These are phyloP conservation scores for Talaromyces pinophilus DNA, from an alignment of 2,329 filamentous ascomycete genomes.

Conservation along the genomic window DNA sequence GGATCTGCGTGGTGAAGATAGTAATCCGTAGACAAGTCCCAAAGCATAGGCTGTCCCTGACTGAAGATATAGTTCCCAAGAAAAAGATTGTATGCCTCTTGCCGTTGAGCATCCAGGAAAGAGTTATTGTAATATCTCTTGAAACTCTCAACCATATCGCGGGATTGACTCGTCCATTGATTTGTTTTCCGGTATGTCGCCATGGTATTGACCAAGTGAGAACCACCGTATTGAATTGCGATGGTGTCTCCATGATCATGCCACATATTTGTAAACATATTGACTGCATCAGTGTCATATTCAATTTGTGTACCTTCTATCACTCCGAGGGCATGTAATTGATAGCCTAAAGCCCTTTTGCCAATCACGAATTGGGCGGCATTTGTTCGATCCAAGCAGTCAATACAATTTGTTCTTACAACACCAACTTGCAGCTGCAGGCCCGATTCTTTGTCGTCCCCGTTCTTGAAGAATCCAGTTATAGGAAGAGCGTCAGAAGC, in stretches of 20 bases:
- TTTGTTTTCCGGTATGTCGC: constrained; percentile 99
- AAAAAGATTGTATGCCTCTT: constrained; percentile 97
- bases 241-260: constrained; percentile 98
- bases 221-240: constrained; percentile 94
- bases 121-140: constrained; percentile 99
- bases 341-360: constrained; percentile 87
- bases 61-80: constrained; percentile 91
- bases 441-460: constrained; percentile 66
- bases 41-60: constrained; percentile 89
- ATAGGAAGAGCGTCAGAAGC: constrained; percentile 81
- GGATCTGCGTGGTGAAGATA: constrained; percentile 92
- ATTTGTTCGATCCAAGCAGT: constrained; percentile 95
- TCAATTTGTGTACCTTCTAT: constrained; percentile 76
- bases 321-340: constrained; percentile 87
- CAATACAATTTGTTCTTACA: constrained; percentile 94
- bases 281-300: constrained; percentile 94
- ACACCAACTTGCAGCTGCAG: constrained; percentile 84
- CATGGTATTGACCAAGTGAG: constrained; percentile 98
- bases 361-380: constrained; percentile 97
- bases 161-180: constrained; percentile 95
- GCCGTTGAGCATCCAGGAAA: constrained; percentile 93
- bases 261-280: constrained; percentile 97
- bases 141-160: constrained; percentile 99
- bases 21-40: constrained; percentile 93
- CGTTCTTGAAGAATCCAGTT: constrained; percentile 95